Evolutionary conservation across 1,284 basidiomycete genomes (phyloP).

Genomic region (Wallemia mellicola): DNA sequence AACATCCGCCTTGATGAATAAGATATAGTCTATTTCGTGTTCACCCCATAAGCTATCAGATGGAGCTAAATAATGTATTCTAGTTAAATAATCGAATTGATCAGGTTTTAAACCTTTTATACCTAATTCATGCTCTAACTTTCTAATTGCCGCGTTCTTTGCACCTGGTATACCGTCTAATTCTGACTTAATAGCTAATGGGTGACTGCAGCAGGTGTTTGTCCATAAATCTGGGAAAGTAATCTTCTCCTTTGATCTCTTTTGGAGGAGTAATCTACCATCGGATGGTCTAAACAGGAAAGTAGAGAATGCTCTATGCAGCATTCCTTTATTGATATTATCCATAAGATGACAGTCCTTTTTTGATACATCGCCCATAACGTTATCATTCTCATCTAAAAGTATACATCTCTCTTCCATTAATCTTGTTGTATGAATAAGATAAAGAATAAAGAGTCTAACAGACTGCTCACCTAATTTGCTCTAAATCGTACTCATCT

Average conservation of each 20-base stretch:
- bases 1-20: conserved; percentile 75
- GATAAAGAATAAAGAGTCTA: background rate
- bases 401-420: conserved; percentile 98
- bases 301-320: conserved; percentile 92
- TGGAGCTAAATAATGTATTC: conserved; percentile 92
- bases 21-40: conserved; percentile 99
- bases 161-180: conserved; percentile 52
- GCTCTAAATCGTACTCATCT: conserved; percentile 18
- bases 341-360: conserved; percentile 99
- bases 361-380: conserved; percentile 77
- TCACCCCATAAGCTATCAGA: conserved; percentile 86
- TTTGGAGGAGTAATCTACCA: conserved; percentile 82
- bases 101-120: conserved; percentile 58
- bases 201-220: conserved; percentile 97
- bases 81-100: conserved; percentile 74
- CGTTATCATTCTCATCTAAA: conserved; percentile 60
- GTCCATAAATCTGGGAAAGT: conserved; percentile 99
- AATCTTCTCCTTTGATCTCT: conserved; percentile 87
- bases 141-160: conserved; percentile 61
- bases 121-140: conserved; percentile 88
- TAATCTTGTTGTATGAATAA: conserved; percentile 23
- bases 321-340: conserved; percentile 75
- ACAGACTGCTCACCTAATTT: conserved; percentile 4
- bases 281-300: conserved; percentile 86
- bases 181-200: conserved; percentile 43